Percentiles rank a stretch among this genome's conserved stretches.
Conservation (phyloP, 2,329 filamentous ascomycete genomes). For the Colletotrichum sp. region DNA sequence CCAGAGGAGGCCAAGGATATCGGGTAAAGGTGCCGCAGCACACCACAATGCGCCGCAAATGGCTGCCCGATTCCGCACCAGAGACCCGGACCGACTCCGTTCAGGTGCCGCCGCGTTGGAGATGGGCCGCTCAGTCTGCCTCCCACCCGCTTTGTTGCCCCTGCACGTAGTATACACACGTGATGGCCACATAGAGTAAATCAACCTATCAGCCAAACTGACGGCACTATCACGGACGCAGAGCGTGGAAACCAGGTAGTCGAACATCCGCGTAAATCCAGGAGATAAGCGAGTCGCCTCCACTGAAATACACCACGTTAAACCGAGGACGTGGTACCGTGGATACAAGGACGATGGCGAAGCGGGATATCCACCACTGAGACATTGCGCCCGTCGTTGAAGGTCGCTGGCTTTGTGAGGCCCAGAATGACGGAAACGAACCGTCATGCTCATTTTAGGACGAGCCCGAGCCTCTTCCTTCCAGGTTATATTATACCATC, state of each 20-base stretch:
- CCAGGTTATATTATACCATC: neutral
- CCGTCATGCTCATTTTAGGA: neutral
- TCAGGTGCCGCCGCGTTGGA: neutral
- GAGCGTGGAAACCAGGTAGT: neutral
- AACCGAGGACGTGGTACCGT: neutral
- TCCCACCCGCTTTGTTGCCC: neutral
- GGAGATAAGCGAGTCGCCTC: neutral
- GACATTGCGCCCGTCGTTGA: neutral
- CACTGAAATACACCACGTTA: neutral
- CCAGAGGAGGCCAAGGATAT: neutral
- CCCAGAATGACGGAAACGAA: neutral
- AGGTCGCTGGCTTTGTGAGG: neutral
- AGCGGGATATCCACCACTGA: neutral
- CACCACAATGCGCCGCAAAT: neutral
- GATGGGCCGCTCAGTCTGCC: neutral
- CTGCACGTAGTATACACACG: neutral
- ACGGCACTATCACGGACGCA: neutral
- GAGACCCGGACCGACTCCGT: neutral
- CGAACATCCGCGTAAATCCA: neutral
- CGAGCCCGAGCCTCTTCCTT: neutral
- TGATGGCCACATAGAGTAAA: neutral
- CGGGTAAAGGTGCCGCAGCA: neutral
- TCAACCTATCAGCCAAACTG: neutral
- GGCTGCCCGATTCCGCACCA: neutral
- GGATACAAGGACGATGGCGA: no score